Conservation (phyloP, 768 basidiomycete species). For the Leucocoprinus birnbaumii region DNA sequence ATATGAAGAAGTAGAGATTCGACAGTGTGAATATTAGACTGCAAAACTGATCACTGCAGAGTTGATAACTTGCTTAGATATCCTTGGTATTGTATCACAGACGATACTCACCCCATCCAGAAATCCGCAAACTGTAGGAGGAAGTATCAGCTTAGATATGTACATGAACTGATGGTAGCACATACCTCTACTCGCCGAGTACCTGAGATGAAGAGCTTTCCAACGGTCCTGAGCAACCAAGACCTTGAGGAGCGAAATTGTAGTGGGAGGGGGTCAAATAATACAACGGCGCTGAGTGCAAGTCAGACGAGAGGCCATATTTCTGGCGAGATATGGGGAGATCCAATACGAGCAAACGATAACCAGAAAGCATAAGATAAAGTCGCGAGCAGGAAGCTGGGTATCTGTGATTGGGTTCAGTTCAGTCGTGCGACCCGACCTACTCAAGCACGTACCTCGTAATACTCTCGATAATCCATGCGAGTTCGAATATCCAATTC, state of each 20-base stretch:
- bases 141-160: conserved; percentile 11
- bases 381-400: conserved; percentile 69
- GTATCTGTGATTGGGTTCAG: conserved; percentile 47
- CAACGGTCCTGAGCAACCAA: conserved; percentile 74
- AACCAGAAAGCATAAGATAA: conserved; percentile 84
- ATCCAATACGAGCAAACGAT: conserved; percentile 67
- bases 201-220: conserved; percentile 68
- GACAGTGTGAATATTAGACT: conserved; percentile 75
- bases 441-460: conserved; percentile 35
- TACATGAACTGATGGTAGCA: too few species aligned
- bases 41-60: conserved; percentile 73
- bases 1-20: conserved; percentile 71
- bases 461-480: conserved; percentile 77
- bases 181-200: conserved; percentile 71
- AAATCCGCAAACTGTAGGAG: conserved; percentile 71
- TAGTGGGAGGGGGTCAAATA: conserved; percentile 78
- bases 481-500: conserved; percentile 70
- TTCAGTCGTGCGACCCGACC: background rate
- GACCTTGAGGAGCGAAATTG: conserved; percentile 63
- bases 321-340: conserved; percentile 51
- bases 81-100: background rate
- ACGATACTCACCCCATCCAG: conserved; percentile 72
- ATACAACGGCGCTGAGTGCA: conserved; percentile 47
- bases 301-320: conserved; percentile 87
- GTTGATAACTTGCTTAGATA: background rate